Conservation (phyloP, 1,284 basidiomycete species). For the Fomitopsis schrenkii region DNA sequence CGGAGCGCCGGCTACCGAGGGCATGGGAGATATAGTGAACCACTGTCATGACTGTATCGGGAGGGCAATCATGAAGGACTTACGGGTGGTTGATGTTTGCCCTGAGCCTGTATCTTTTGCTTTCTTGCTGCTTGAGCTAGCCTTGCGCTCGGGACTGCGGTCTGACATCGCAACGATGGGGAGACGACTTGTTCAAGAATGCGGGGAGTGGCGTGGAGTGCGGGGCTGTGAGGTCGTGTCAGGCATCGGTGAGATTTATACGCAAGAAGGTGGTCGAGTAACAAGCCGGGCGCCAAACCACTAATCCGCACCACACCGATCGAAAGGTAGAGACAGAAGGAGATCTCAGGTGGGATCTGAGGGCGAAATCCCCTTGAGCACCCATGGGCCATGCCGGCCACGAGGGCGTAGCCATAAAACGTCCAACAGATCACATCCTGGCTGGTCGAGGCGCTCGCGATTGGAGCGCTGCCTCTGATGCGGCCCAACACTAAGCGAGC, state of each 20-base stretch:
- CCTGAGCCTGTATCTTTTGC: not conserved
- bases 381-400: not conserved
- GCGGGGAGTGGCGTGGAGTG: not conserved
- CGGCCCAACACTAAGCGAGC: not conserved
- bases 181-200: not conserved
- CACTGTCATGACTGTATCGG: not conserved
- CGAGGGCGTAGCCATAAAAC: slow-evolving; percentile 1
- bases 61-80: not conserved
- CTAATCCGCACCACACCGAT: not conserved
- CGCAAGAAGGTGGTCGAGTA: not conserved
- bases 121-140: not conserved
- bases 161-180: not conserved
- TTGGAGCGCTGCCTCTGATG: not conserved
- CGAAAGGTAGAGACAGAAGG: slow-evolving; percentile 1
- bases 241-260: slow-evolving; percentile 2
- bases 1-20: not conserved
- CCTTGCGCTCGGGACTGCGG: not conserved
- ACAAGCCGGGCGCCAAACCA: slow-evolving; percentile 2
- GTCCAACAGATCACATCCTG: not conserved
- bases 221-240: not conserved
- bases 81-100: slow-evolving; percentile 4
- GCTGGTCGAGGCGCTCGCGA: not conserved
- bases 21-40: not conserved
- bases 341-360: slow-evolving; percentile 3
- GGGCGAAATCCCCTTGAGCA: not conserved